phyloP scores from a whole-genome alignment of 2,329 filamentous ascomycete species.

The Trematosphaeria pertusa region DNA sequence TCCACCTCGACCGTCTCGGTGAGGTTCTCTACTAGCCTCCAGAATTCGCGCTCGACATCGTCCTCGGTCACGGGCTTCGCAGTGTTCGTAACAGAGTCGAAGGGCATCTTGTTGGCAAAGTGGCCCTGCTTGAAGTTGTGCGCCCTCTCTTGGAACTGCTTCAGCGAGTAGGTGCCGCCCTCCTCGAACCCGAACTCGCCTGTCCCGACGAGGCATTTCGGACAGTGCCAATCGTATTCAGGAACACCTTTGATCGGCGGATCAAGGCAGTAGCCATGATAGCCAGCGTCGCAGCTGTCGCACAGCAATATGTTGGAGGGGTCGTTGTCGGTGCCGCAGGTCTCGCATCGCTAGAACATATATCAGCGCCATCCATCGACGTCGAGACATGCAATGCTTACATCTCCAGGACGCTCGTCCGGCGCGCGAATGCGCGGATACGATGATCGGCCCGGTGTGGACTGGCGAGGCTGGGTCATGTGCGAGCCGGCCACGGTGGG shows the following conservation, averaged over 20 bases:
- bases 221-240: slow-evolving; percentile 93
- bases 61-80: slow-evolving; percentile 87
- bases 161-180: slow-evolving; percentile 91
- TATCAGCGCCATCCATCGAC: too few relatives aligned
- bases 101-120: slow-evolving; percentile 88
- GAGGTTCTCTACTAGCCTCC: slow-evolving; percentile 90
- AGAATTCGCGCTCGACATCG: slow-evolving; percentile 95
- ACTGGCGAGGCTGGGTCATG: slow-evolving; percentile 91
- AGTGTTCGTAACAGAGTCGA: slow-evolving; percentile 82
- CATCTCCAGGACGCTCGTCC: slow-evolving; percentile 64
- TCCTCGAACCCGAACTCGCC: slow-evolving; percentile 98
- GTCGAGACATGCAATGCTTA: slow-evolving; percentile 50
- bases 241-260: slow-evolving; percentile 80
- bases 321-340: slow-evolving; percentile 81
- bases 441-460: slow-evolving; percentile 67
- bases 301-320: slow-evolving; percentile 75
- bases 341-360: slow-evolving; percentile 88
- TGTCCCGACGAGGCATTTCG: slow-evolving; percentile 91
- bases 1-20: slow-evolving; percentile 98
- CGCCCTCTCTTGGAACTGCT: slow-evolving; percentile 95
- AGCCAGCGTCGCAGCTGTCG: slow-evolving; percentile 90
- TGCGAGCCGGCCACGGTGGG: slow-evolving; percentile 95
- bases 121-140: slow-evolving; percentile 94
- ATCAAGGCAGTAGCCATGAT: slow-evolving; percentile 87
- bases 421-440: slow-evolving; percentile 61